phyloP scores from a whole-genome alignment of 2,329 filamentous ascomycete genomes.

The Venturia oleaginea region DNA sequence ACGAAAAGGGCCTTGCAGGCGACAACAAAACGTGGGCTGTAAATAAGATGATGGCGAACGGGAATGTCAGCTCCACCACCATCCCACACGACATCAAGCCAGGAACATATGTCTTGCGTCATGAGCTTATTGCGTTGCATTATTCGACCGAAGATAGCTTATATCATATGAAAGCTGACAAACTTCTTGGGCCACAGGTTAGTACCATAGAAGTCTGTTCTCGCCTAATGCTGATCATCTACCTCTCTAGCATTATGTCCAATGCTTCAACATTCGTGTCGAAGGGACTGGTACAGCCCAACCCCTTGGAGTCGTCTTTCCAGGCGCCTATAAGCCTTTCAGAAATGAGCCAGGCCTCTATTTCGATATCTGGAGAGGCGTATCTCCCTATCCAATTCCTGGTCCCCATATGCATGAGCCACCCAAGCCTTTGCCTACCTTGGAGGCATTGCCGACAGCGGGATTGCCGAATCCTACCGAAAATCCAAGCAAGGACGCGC shows the following conservation, averaged over 20 bases:
- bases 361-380: conserved; percentile 27
- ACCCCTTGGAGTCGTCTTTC: conserved; percentile 27
- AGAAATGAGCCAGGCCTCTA: conserved; percentile 34
- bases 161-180: conserved; percentile 10
- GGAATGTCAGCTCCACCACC: conserved; percentile 36
- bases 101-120: conserved; percentile 45
- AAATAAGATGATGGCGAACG: no score
- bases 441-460: background rate
- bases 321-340: conserved; percentile 30
- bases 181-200: conserved; percentile 9
- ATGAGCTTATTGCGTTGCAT: conserved; percentile 45
- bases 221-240: conserved; percentile 21
- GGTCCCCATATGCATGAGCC: conserved; percentile 20
- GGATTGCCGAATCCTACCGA: background rate
- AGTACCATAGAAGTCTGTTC: background rate
- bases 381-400: conserved; percentile 26
- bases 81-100: conserved; percentile 35
- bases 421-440: background rate
- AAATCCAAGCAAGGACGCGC: conserved; percentile 1
- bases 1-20: no score
- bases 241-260: conserved; percentile 43
- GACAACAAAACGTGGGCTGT: no score
- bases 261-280: conserved; percentile 43
- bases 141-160: conserved; percentile 23
- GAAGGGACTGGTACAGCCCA: conserved; percentile 32